Evolutionary conservation across 805 yeast species (phyloP).

Genomic region (Monosporozyma servazzii): DNA sequence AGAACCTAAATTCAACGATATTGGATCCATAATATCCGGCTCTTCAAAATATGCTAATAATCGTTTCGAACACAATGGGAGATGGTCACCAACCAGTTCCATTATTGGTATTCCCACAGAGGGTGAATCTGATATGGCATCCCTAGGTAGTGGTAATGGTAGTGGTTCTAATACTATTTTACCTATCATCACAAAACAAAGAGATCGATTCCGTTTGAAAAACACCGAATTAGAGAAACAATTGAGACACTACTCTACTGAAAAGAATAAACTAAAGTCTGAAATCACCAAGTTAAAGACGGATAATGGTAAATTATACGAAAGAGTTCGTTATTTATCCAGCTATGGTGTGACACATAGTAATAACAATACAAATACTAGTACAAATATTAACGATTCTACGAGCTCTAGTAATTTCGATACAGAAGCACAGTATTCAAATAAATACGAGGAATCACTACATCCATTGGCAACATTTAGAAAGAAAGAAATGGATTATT

Average conservation of each 20-base stretch:
- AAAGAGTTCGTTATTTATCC: slow-evolving; percentile 60
- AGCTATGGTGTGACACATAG: slow-evolving; percentile 33
- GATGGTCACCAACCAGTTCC: slow-evolving; percentile 45
- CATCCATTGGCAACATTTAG: slow-evolving; percentile 82
- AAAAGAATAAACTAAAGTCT: slow-evolving; percentile 50
- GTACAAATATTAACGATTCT: not conserved
- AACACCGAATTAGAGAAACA: slow-evolving; percentile 81
- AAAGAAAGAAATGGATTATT: slow-evolving; percentile 62
- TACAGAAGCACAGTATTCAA: slow-evolving; percentile 51
- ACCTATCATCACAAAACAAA: slow-evolving; percentile 86
- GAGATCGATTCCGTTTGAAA: slow-evolving; percentile 84
- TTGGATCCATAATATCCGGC: slow-evolving; percentile 61
- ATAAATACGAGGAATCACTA: slow-evolving; percentile 62
- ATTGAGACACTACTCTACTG: slow-evolving; percentile 45
- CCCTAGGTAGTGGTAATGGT: slow-evolving; percentile 1
- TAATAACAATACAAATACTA: slow-evolving; percentile 22
- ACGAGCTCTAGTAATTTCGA: slow-evolving; percentile 27
- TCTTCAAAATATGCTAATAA: slow-evolving; percentile 33
- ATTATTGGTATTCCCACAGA: slow-evolving; percentile 39
- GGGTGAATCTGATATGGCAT: slow-evolving; percentile 11
- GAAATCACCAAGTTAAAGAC: slow-evolving; percentile 55
- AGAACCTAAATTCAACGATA: slow-evolving; percentile 34
- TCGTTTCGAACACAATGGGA: slow-evolving; percentile 26
- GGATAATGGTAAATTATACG: slow-evolving; percentile 75
- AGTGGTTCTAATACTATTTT: slow-evolving; percentile 43